phyloP scores from a whole-genome alignment of 1,284 basidiomycete genomes.

The Singerocomus rubriflavus region DNA sequence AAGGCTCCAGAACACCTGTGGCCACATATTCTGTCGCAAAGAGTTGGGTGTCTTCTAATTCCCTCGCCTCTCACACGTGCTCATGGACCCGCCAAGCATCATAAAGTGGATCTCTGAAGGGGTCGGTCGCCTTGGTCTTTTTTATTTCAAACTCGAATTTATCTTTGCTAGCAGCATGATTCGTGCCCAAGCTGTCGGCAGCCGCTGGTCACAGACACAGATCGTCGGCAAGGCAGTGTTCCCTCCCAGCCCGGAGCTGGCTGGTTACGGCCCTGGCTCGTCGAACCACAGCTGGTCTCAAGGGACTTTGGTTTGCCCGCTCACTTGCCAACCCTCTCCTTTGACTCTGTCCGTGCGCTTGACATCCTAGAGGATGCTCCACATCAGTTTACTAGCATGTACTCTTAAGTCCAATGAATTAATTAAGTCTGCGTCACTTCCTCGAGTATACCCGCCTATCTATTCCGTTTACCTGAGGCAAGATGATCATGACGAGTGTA shows the following conservation, averaged over 20 bases:
- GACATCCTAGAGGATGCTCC: slow-evolving; percentile 19
- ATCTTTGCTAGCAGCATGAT: slow-evolving; percentile 42
- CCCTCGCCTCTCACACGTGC: slow-evolving; percentile 6
- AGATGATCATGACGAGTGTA: slow-evolving; percentile 18
- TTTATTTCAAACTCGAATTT: slow-evolving; percentile 4
- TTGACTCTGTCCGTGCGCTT: slow-evolving; percentile 14
- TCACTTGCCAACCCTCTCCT: slow-evolving; percentile 20
- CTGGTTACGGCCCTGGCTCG: slow-evolving; percentile 28
- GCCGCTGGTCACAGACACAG: slow-evolving; percentile 34
- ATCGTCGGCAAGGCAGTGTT: slow-evolving; percentile 11
- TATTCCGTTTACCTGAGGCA: slow-evolving; percentile 19
- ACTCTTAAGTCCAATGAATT: slow-evolving; percentile 39
- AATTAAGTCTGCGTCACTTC: slow-evolving; percentile 14
- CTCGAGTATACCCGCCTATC: slow-evolving; percentile 24
- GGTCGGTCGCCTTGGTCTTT: slow-evolving; percentile 37
- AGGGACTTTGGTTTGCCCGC: slow-evolving; percentile 11
- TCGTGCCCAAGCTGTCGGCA: slow-evolving; percentile 63
- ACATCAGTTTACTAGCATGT: slow-evolving; percentile 48
- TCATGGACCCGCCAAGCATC: slow-evolving; percentile 42
- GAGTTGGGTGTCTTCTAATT: slow-evolving; percentile 46
- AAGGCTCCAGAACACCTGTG: slow-evolving; percentile 55
- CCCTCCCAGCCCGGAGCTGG: slow-evolving; percentile 3
- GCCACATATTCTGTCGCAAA: slow-evolving; percentile 71
- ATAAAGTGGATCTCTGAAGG: slow-evolving; percentile 59
- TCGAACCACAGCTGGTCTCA: slow-evolving; percentile 19